A percentile compares a stretch with the other conserved stretches of the same genome.
Conservation (phyloP, 2,329 filamentous ascomycete species). For the Mariannaea elegans region DNA sequence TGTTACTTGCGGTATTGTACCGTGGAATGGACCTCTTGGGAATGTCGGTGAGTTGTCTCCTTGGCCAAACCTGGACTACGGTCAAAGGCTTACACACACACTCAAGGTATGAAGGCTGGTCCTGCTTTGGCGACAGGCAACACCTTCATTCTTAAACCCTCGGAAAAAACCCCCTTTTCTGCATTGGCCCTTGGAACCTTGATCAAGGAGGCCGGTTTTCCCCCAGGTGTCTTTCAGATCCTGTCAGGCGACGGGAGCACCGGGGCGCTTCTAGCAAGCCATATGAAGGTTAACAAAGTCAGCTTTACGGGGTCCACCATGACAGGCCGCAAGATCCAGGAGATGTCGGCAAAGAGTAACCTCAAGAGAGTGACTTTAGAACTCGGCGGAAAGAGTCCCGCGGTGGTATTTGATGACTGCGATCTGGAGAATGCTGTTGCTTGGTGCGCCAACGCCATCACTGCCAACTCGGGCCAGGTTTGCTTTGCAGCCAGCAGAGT, state of each 20-base stretch:
- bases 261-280: conserved; percentile 22
- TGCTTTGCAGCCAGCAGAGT: conserved; percentile 79
- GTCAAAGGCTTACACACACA: background rate
- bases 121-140: conserved; percentile 56
- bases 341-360: conserved; percentile 59
- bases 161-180: conserved; percentile 51
- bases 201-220: conserved; percentile 53
- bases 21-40: conserved; percentile 53
- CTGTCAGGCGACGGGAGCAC: conserved; percentile 36
- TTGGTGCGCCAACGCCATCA: conserved; percentile 57
- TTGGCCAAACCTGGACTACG: too few species aligned
- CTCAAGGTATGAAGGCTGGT: conserved; percentile 47
- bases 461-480: conserved; percentile 77
- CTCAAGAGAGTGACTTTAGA: conserved; percentile 77
- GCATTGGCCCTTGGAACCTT: conserved; percentile 47
- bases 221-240: conserved; percentile 54
- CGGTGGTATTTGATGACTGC: conserved; percentile 71
- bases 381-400: conserved; percentile 74
- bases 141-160: conserved; percentile 54
- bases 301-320: conserved; percentile 76
- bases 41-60: conserved; percentile 37
- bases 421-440: conserved; percentile 67
- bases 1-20: conserved; percentile 42
- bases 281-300: conserved; percentile 58
- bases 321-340: conserved; percentile 72